phyloP scores from a whole-genome alignment of 139 green algal species.

The Choricystis sp. region DNA sequence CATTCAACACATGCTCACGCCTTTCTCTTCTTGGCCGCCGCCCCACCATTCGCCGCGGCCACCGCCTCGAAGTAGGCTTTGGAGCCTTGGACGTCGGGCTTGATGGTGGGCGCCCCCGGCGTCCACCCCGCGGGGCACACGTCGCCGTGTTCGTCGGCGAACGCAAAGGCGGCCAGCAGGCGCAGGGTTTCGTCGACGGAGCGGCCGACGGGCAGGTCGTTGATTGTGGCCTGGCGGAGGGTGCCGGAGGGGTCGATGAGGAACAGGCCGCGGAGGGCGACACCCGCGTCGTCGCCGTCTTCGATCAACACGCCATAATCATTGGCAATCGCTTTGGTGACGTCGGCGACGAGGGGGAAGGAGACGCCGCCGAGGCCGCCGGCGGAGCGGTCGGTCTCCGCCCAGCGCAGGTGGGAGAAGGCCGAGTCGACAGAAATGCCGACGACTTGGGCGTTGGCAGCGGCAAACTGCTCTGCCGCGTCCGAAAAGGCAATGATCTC shows the following conservation, averaged over 20 bases:
- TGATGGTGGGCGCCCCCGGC: constrained; percentile 58
- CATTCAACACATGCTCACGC: too few relatives aligned
- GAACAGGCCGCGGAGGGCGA: constrained; percentile 25
- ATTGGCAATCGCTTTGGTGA: constrained; percentile 28
- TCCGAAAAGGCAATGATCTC: constrained; percentile 32
- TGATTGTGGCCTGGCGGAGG: constrained; percentile 23
- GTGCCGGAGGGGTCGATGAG: constrained; percentile 28
- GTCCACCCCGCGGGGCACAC: constrained; percentile 72
- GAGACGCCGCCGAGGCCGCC: constrained; percentile 26
- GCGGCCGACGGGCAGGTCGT: constrained; percentile 32
- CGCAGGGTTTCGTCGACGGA: constrained; percentile 33
- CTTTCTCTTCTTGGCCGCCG: background rate
- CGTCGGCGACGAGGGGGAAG: constrained; percentile 29
- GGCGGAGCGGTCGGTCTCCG: constrained; percentile 19
- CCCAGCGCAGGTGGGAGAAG: constrained; percentile 29
- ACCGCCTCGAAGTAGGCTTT: constrained; percentile 36
- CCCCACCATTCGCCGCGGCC: background rate
- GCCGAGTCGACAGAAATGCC: constrained; percentile 19
- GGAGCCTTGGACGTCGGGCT: constrained; percentile 36
- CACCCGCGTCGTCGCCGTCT: constrained; percentile 17
- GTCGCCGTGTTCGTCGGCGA: constrained; percentile 66
- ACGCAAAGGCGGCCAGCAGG: constrained; percentile 33
- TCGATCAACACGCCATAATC: constrained; percentile 32
- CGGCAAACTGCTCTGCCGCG: constrained; percentile 22
- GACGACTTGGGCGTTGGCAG: constrained; percentile 16